phyloP scores from a whole-genome alignment of 768 basidiomycete species.

The Leccinum incarnatum region DNA sequence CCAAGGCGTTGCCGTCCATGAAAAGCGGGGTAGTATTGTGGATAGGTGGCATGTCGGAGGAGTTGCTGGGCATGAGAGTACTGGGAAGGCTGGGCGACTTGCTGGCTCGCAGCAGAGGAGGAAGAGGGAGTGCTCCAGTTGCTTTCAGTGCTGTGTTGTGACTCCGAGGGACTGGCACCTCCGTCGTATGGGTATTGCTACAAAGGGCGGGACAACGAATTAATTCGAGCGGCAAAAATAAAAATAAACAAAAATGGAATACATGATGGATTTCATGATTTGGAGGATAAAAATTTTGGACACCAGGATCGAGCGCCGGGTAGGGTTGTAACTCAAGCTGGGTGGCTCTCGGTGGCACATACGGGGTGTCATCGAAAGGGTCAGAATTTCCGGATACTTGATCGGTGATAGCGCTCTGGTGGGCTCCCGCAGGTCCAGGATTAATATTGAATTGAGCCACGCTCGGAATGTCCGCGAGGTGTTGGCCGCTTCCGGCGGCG shows the following conservation, averaged over 20 bases:
- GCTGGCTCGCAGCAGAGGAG: slow-evolving; percentile 21
- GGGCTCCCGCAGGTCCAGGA: slow-evolving; percentile 1
- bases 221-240: background rate
- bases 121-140: slow-evolving; percentile 28
- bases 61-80: slow-evolving; percentile 8
- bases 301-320: slow-evolving; percentile 15
- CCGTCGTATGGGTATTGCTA: slow-evolving; percentile 21
- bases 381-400: slow-evolving; percentile 15
- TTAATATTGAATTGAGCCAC: slow-evolving; percentile 10
- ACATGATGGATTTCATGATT: slow-evolving; percentile 20
- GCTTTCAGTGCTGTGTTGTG: slow-evolving; percentile 24
- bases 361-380: slow-evolving; percentile 28
- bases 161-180: slow-evolving; percentile 24
- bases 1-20: slow-evolving; percentile 21
- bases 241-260: background rate
- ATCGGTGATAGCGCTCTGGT: slow-evolving; percentile 14
- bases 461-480: slow-evolving; percentile 9
- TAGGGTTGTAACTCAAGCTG: slow-evolving; percentile 20
- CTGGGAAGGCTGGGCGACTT: slow-evolving; percentile 6
- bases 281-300: slow-evolving; percentile 6
- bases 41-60: background rate
- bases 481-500: slow-evolving; percentile 14
- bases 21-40: slow-evolving; percentile 24
- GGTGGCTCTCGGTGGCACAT: slow-evolving; percentile 26
- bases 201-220: background rate